Base-by-base conservation (phyloP, 2,329 filamentous ascomycete genomes). In the Chalara sp. region DNA sequence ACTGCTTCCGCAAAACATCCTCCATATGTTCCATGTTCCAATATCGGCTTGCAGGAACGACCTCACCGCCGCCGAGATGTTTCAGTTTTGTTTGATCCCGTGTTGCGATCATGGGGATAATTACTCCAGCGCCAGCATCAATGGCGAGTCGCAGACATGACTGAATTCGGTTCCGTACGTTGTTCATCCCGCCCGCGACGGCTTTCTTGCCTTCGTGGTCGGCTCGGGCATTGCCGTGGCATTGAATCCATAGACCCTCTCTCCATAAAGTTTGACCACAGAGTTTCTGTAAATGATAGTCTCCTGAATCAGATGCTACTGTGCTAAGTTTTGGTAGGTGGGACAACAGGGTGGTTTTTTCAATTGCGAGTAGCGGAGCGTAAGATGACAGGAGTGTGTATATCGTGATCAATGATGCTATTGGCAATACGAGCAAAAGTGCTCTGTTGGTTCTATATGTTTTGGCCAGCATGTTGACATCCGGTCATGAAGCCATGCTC, bases 91-190 rank as follows among this genome's bases (percentile, higher is more conserved):
- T 7, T 32, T 51, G 32, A 29, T 50, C 42, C 32, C 59, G 48
- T 2, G 44, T 48, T 5, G 50, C 50, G 1, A 54, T 47, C 1
- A 53, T 55, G n/a, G 58, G 54, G 8, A 62, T 43, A 21, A 61
- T 58, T 7, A 61, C 37, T 8, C 56, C 53, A 12, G 54, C 53
- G 2, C 60, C 56, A 13, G 54, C 51, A 45, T 61, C 56, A 12
- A 61, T 57, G 1, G 58, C 58, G 28, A 61, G 39, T 8, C 60
- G 56, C 5, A 61, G 11, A 48, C 58, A 60, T 3, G 60, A 55
- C 46, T 62, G 58, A 12, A 59, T 41, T 13, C 60, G 52, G 45
- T 57, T 61, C 13, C 58, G 49, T 6, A 53, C 55, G 44, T 62
- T 62, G 48, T 58, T 61, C 1, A 59, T 46, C 6, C 60, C 60